Base-by-base conservation (phyloP, 2,329 filamentous ascomycete species). In the Beauveria bassiana region DNA sequence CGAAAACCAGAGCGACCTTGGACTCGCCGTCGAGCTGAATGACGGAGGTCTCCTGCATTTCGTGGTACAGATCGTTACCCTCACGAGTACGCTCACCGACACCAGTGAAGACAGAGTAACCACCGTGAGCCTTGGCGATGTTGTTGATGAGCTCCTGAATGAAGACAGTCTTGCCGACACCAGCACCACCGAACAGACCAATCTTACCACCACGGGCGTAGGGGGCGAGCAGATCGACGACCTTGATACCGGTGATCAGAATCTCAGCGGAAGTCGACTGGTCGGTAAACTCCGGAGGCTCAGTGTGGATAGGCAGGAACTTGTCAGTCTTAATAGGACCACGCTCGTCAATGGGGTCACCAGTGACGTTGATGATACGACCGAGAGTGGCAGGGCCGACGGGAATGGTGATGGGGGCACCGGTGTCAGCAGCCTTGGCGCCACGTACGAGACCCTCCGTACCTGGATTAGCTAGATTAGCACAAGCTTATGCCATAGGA, bases 161-260 rank as follows among this genome's bases (percentile, higher is more conserved):
- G 86, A 98, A 99, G 78, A 99, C 95, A 78, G 95, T 99, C 90
- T 99, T 99, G 81, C 95, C 95, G 86, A 99, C 95, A 96, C 95
- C 95, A 74, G 95, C 95, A 93, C 95, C 95, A 83, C 95, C 95
- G 84, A 99, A 99, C 72, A 99, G 92, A 91, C 95, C 95, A 86
- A 99, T 99, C 90, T 99, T 99, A 88, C 95, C 95, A 91, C 95
- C 95, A 96, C 95, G 95, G 78, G 95, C 95, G 81, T 99, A 99
- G 74, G 95, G 95, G 73, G 95, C 95, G 75, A 99, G 88, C 70
- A 99, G 86, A 79, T 99, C 95, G 82, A 99, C 95, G 79, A 99
- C 95, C 90, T 99, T 99, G 87, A 99, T 99, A 88, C 95, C 95
- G 71, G 95, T 99, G 73, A 96, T 90, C 71, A 99, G 87, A 79